phyloP scores from a whole-genome alignment of 2,329 filamentous ascomycete genomes.

The Macrophomina pseudophaseolina region DNA sequence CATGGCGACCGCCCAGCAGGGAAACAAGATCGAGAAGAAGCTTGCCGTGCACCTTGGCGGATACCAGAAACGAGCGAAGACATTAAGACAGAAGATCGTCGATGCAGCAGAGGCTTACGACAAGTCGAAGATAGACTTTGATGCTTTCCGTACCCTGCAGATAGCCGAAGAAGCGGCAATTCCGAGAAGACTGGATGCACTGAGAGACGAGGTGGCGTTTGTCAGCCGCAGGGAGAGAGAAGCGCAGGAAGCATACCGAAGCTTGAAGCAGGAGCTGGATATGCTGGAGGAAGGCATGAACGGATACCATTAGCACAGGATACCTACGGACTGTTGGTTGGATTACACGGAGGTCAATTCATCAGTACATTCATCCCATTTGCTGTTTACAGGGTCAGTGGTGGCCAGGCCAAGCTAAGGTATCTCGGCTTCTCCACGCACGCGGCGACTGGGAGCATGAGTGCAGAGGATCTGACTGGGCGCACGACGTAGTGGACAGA shows the following conservation, averaged over 20 bases:
- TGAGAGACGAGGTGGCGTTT: conserved; percentile 83
- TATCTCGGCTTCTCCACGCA: conserved; percentile 10
- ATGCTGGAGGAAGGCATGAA: conserved; percentile 53
- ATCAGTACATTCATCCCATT: background rate
- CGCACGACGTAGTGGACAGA: background rate
- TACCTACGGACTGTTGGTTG: background rate
- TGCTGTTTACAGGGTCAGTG: background rate
- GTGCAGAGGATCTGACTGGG: background rate
- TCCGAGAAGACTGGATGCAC: conserved; percentile 69
- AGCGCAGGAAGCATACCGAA: conserved; percentile 84
- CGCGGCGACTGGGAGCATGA: background rate
- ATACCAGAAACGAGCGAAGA: conserved; percentile 85
- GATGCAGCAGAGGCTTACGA: conserved; percentile 77
- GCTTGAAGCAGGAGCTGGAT: conserved; percentile 77
- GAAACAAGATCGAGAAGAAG: conserved; percentile 92
- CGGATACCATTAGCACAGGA: conserved; percentile 38
- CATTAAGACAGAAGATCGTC: conserved; percentile 76
- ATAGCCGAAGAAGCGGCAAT: conserved; percentile 81
- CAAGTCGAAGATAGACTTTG: conserved; percentile 73
- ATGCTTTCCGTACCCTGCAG: conserved; percentile 75
- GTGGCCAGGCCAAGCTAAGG: background rate
- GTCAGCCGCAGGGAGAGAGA: conserved; percentile 84
- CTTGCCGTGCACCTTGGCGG: conserved; percentile 85
- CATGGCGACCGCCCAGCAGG: conserved; percentile 74
- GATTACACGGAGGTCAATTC: background rate